These are phyloP conservation scores for Hypomontagnella submonticulosa DNA, from an alignment of 495 filamentous ascomycete species.

Conservation along the genomic window DNA sequence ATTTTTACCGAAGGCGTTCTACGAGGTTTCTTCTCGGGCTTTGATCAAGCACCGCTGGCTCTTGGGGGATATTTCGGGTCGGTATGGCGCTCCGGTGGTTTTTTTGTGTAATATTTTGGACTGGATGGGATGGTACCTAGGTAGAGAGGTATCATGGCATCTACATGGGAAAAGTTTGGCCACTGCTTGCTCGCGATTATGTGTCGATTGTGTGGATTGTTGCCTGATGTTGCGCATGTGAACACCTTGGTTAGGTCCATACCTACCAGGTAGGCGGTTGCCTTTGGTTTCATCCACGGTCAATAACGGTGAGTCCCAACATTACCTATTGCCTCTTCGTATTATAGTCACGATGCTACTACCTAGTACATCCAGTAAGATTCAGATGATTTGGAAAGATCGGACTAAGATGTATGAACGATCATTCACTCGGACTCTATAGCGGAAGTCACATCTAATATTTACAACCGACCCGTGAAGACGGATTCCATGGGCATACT, in stretches of 20 bases:
- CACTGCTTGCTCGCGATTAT: no score
- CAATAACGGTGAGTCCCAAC: no score
- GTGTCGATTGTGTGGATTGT: no score
- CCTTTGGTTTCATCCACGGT: no score
- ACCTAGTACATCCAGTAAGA: not conserved
- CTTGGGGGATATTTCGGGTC: not conserved
- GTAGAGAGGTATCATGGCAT: no score
- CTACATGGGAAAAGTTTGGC: no score
- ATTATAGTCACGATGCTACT: not conserved
- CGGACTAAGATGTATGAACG: conserved; percentile 10
- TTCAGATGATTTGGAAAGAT: not conserved
- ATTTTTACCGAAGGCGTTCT: conserved; percentile 2
- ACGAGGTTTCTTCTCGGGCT: conserved; percentile 20
- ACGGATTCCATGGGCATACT: not conserved
- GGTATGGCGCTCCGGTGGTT: conserved; percentile 1
- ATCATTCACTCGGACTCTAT: not conserved
- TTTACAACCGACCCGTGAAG: not conserved
- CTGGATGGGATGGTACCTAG: not conserved
- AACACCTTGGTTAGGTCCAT: no score
- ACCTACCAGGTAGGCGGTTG: no score
- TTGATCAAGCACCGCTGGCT: conserved; percentile 28
- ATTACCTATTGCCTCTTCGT: no score
- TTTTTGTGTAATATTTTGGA: conserved; percentile 1
- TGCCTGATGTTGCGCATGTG: no score
- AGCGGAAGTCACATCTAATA: not conserved